Base-by-base conservation (phyloP, 2,329 filamentous ascomycete genomes). In the Aureobasidium leucospermi region DNA sequence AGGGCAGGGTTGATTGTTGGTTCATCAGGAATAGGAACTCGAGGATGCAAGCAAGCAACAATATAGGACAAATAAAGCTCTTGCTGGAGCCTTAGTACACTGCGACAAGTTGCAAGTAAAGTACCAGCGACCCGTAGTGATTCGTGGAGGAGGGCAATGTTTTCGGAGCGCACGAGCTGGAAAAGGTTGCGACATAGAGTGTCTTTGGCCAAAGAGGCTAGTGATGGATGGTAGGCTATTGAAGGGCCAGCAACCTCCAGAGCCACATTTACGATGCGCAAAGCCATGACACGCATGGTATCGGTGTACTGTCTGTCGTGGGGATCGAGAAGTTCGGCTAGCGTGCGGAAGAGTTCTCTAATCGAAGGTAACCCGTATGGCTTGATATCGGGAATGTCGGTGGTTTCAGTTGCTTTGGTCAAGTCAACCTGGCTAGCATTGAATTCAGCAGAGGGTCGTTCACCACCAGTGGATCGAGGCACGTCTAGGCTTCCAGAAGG, bases 291-390 rank as follows among this genome's bases (percentile, higher is more conserved):
- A 66, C 93, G 85, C 87, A 97, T 94, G 1, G 90, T 87, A 70
- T 99, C 94, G 2, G 91, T 95, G 72, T 96, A 90, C 66, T 93
- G 89, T 56, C 85, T 86, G 73, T 97, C 93, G 68, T 96, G 89
- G 1, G 95, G 94, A 69, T 99, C 91, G 29, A 99, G 76, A 15
- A 99, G 85, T 71, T 96, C 93, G 46, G 97, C 93, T 29, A 99
- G 78, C 43, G 97, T 94, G 57, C 94, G 82, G 70, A 99, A 96
- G 0, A 99, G 81, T 71, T 99, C 95, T 65, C 92, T 82, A 65
- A 99, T 96, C 2, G 93, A 96, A 1, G 93, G 91, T 32, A 99
- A 76, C 13, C 92, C 96, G 72, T 99, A 99, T 0, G 95, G 93
- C 63, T 87, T 89, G 60, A 96, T 84, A 51, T 84, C 80, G 6